phyloP scores from a whole-genome alignment of 331 rosid species.

The Malus hybrid region DNA sequence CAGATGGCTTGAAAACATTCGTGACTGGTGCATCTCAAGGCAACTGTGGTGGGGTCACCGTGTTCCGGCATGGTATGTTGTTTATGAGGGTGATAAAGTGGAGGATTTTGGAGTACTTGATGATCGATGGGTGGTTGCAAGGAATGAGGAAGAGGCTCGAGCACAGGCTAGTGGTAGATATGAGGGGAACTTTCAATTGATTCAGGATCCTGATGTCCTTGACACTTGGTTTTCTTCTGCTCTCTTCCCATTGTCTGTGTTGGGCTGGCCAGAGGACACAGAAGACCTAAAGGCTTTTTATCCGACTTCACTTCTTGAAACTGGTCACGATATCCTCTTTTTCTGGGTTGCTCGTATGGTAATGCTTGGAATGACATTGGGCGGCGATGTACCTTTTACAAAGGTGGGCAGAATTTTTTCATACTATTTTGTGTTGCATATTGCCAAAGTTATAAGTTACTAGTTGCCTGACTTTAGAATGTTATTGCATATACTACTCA shows the following conservation, averaged over 20 bases:
- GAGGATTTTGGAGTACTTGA: conserved; percentile 47
- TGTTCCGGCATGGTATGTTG: conserved; percentile 87
- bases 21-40: conserved; percentile 94
- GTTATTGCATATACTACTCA: too few species aligned
- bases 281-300: conserved; percentile 78
- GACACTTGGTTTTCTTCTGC: conserved; percentile 99
- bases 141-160: conserved; percentile 66
- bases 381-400: conserved; percentile 71
- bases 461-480: background rate
- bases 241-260: conserved; percentile 77
- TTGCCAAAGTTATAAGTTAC: background rate
- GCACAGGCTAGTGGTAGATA: conserved; percentile 46
- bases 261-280: conserved; percentile 91
- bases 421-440: background rate
- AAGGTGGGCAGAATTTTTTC: conserved; percentile 41
- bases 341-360: conserved; percentile 99
- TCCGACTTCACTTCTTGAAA: conserved; percentile 94
- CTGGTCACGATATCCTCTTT: conserved; percentile 90
- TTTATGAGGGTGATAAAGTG: conserved; percentile 51
- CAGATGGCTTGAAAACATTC: conserved; percentile 93
- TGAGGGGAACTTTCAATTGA: conserved; percentile 49
- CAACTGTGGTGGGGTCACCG: conserved; percentile 99
- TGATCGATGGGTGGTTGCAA: conserved; percentile 84
- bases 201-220: conserved; percentile 85
- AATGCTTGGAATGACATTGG: conserved; percentile 78